Base-by-base conservation (phyloP, 2,329 filamentous ascomycete genomes). In the Penicillium polonicum region DNA sequence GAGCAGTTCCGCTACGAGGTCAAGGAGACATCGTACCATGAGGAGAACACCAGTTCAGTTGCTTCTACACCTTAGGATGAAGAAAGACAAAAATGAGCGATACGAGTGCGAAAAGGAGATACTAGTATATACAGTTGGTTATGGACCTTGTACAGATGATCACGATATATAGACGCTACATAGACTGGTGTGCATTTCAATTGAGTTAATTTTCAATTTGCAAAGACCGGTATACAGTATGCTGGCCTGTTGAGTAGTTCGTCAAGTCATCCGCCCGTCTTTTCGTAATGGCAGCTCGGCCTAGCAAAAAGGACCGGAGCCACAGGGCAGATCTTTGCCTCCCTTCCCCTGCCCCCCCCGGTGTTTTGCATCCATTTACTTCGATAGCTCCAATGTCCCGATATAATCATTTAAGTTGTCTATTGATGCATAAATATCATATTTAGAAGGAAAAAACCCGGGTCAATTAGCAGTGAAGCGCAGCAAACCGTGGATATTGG, bases 1-100 rank as follows among this genome's bases (percentile, higher is more conserved):
- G 69, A 70, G 42, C 65, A 66, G 36, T 76, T 75, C 67, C 68
- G 72, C 5, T 60, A 61, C 19, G 65, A 69, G 15, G 62, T 72
- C 7, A 70, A 70, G 59, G 65, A 71, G 39, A 48, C 50, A 25
- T 33, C 60, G 42, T 53, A 62, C 43, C 63, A 65, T 43, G 57
- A 62, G 4, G 65, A 67, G 59, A 59, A 65, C 58, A 46, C 35
- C 15, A 21, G 19, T 33, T 31, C 46, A n/a, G n/a, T 9, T 35
- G 5, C 31, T 4, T 12, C 38, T 38, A 38, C 9, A 6, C 9
- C 39, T 29, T 38, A 27, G 2, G 43, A 35, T 21, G 48, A 42
- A 35, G 49, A 46, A 12, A n/a, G 10, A 13, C 42, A 42, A 19
- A 42, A 29, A 35, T 29, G 15, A 48, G 42, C 15, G 21, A 41